phyloP scores from a whole-genome alignment of 1,284 basidiomycete genomes.

The Pseudozyma flocculosa region DNA sequence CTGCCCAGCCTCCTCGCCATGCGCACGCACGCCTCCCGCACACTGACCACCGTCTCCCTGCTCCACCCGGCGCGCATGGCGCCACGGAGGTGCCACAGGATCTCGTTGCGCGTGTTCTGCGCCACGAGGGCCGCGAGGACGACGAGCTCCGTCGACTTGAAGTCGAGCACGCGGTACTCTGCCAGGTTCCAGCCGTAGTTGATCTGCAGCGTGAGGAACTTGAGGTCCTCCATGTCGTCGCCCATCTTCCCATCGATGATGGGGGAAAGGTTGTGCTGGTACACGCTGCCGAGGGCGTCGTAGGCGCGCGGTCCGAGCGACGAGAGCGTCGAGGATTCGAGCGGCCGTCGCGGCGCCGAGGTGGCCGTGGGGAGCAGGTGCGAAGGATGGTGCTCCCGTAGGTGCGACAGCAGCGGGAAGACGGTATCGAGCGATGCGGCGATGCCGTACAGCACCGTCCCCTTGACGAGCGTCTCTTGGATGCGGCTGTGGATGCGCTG shows the following conservation, averaged over 20 bases:
- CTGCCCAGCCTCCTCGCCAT: slow-evolving; percentile 7
- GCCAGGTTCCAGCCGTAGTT: slow-evolving; percentile 30
- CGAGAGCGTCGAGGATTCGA: neutral
- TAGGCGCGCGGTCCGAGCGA: slow-evolving; percentile 1
- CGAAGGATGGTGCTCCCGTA: neutral
- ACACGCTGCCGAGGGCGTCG: slow-evolving; percentile 7
- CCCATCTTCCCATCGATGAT: slow-evolving; percentile 15
- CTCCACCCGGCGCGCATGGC: slow-evolving; percentile 21
- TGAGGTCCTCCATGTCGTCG: slow-evolving; percentile 22
- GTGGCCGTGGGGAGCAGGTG: neutral
- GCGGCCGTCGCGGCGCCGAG: neutral
- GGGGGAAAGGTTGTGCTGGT: slow-evolving; percentile 20
- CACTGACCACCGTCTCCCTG: slow-evolving; percentile 8
- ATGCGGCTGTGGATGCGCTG: slow-evolving; percentile 7
- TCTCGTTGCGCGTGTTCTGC: slow-evolving; percentile 14
- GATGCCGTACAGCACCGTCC: slow-evolving; percentile 15
- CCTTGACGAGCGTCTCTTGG: slow-evolving; percentile 18
- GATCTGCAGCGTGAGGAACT: slow-evolving; percentile 26
- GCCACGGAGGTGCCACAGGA: slow-evolving; percentile 28
- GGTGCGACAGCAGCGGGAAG: slow-evolving; percentile 11
- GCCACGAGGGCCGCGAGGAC: slow-evolving; percentile 15
- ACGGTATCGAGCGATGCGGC: slow-evolving; percentile 13
- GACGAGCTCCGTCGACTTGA: slow-evolving; percentile 14
- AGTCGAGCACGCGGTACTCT: slow-evolving; percentile 9
- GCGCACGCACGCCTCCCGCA: neutral